A percentile compares a stretch with the other conserved stretches of the same genome.
Conservation (phyloP, 2,329 filamentous ascomycete species). For the Fusarium continuum region DNA sequence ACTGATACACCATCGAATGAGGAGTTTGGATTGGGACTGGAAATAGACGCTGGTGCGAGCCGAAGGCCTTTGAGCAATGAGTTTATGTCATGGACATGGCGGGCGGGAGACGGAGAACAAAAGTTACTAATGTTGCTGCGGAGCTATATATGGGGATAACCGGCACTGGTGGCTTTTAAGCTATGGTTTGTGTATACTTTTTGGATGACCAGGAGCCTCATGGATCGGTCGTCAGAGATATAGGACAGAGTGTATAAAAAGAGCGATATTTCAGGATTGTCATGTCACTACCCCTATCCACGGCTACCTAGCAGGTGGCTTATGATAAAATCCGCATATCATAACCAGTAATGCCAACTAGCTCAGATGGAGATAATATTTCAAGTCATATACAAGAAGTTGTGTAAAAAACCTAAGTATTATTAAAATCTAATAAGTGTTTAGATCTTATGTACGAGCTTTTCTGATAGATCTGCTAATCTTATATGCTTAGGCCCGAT, state of each 20-base stretch:
- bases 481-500: too few relatives aligned
- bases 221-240: constrained; percentile 7
- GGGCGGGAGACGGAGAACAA: constrained; percentile 12
- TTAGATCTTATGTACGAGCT: too few relatives aligned
- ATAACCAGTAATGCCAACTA: too few relatives aligned
- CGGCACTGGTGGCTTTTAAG: constrained; percentile 1
- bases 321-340: too few relatives aligned
- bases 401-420: too few relatives aligned
- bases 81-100: background rate
- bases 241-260: background rate
- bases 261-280: background rate
- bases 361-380: too few relatives aligned
- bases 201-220: background rate
- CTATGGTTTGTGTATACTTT: constrained; percentile 8
- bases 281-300: too few relatives aligned
- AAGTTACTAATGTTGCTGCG: constrained; percentile 28
- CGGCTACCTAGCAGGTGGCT: too few relatives aligned
- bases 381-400: too few relatives aligned
- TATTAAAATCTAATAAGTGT: too few relatives aligned
- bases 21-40: constrained; percentile 31
- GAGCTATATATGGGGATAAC: constrained; percentile 11
- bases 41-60: constrained; percentile 24
- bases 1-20: constrained; percentile 11
- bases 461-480: too few relatives aligned
- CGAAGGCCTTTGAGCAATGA: background rate